Evolutionary conservation across 2,329 filamentous ascomycete species (phyloP).

Genomic region (Akanthomyces lecanii): DNA sequence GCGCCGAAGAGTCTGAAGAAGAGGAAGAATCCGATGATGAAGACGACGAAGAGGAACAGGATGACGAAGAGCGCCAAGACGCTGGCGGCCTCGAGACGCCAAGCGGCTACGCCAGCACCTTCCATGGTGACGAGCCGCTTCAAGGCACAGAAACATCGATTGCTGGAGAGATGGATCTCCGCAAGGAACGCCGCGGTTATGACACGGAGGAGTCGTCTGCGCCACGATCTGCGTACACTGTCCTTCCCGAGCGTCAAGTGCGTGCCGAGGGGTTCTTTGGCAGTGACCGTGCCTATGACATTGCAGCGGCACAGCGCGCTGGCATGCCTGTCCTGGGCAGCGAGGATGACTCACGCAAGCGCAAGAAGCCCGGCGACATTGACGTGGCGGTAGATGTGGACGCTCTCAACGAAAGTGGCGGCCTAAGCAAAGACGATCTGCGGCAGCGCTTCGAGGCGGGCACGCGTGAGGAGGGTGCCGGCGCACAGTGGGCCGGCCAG

Average conservation of each 20-base stretch:
- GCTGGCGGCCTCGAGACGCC: slow-evolving; percentile 76
- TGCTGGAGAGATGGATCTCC: slow-evolving; percentile 82
- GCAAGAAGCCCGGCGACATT: slow-evolving; percentile 94
- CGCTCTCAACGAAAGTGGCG: slow-evolving; percentile 67
- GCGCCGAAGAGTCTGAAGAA: slow-evolving; percentile 71
- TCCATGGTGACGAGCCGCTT: slow-evolving; percentile 73
- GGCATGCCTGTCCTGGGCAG: slow-evolving; percentile 71
- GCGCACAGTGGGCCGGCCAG: slow-evolving; percentile 61
- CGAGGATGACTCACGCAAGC: slow-evolving; percentile 72
- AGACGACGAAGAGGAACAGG: slow-evolving; percentile 64
- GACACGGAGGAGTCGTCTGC: slow-evolving; percentile 78
- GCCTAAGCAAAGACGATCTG: slow-evolving; percentile 80
- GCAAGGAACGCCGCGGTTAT: slow-evolving; percentile 75
- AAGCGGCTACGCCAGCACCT: slow-evolving; percentile 71
- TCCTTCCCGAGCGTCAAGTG: slow-evolving; percentile 84
- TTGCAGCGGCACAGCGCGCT: slow-evolving; percentile 51
- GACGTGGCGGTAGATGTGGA: slow-evolving; percentile 91
- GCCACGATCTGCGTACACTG: slow-evolving; percentile 78
- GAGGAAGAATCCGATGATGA: slow-evolving; percentile 71
- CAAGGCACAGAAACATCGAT: slow-evolving; percentile 68
- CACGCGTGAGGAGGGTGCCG: slow-evolving; percentile 59
- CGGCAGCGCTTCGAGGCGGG: slow-evolving; percentile 74
- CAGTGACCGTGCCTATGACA: slow-evolving; percentile 87
- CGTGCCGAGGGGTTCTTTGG: slow-evolving; percentile 92
- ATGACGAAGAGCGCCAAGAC: slow-evolving; percentile 55